phyloP scores from a whole-genome alignment of 2,329 filamentous ascomycete genomes.

The Ophiostoma sp. region DNA sequence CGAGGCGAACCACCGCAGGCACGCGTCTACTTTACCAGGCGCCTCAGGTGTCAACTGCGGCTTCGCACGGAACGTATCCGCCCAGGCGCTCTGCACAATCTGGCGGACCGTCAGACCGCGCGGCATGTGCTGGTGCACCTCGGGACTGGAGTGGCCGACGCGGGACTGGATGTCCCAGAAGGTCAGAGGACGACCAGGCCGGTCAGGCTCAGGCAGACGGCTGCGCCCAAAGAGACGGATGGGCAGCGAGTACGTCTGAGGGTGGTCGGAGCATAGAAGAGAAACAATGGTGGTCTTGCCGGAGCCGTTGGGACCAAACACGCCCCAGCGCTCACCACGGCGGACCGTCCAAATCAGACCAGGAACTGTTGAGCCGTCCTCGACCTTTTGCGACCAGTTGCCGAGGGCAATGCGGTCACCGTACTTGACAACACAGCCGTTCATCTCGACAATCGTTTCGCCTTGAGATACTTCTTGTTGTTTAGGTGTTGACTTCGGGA shows the following conservation, averaged over 20 bases:
- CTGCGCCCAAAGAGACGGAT: constrained; percentile 82
- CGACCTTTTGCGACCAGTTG: constrained; percentile 67
- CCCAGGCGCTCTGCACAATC: constrained; percentile 83
- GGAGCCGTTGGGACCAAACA: constrained; percentile 91
- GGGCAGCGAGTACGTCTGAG: constrained; percentile 86
- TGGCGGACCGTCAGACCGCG: constrained; percentile 70
- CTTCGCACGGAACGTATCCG: constrained; percentile 76
- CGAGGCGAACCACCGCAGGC: constrained; percentile 72
- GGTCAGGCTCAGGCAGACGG: constrained; percentile 66
- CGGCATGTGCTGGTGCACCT: constrained; percentile 92
- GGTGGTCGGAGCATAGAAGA: constrained; percentile 91
- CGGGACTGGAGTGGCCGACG: constrained; percentile 90
- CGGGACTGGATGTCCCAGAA: constrained; percentile 90
- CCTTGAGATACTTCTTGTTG: constrained; percentile 41
- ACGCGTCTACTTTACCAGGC: constrained; percentile 63
- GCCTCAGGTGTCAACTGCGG: constrained; percentile 63
- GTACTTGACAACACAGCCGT: constrained; percentile 79
- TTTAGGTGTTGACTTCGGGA: constrained; percentile 27
- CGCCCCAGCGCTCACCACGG: constrained; percentile 82
- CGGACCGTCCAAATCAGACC: constrained; percentile 83
- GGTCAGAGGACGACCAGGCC: constrained; percentile 65
- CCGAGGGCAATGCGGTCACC: constrained; percentile 75
- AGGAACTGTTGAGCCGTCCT: constrained; percentile 51
- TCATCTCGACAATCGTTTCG: constrained; percentile 81
- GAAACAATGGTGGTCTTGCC: constrained; percentile 95